Evolutionary conservation across 192 early-diverging fungal genomes (phyloP).

Genomic region (Rhizophagus sp.): DNA sequence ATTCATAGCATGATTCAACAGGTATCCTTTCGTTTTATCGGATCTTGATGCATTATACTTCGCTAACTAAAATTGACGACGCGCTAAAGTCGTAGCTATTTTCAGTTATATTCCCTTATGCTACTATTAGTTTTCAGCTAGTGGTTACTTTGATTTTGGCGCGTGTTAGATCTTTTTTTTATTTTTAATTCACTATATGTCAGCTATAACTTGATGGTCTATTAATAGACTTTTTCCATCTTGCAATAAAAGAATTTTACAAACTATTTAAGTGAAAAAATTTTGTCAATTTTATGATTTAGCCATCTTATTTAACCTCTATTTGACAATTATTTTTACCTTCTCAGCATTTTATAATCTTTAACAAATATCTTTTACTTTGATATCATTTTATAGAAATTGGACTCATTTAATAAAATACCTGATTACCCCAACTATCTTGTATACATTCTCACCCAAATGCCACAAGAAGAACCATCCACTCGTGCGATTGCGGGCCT

Average conservation of each 20-base stretch:
- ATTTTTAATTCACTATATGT: not conserved
- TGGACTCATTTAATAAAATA: conserved; percentile 73
- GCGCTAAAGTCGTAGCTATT: conserved; percentile 5
- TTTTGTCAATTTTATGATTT: not conserved
- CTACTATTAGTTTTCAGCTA: not conserved
- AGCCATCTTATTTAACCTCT: not conserved
- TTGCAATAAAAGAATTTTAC: not conserved
- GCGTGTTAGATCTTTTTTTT: conserved; percentile 11
- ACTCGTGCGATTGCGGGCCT: conserved; percentile 86
- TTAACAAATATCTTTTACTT: conserved; percentile 6
- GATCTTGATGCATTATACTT: not conserved
- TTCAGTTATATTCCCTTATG: not conserved
- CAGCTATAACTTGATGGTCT: not conserved
- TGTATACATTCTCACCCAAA: conserved; percentile 78
- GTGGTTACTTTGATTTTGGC: conserved; percentile 1
- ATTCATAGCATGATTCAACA: conserved; percentile 73
- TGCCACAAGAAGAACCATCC: conserved; percentile 64
- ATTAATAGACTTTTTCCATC: not conserved
- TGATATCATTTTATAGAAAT: conserved; percentile 49
- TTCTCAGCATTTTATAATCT: not conserved
- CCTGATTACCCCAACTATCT: conserved; percentile 93
- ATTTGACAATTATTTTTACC: not conserved
- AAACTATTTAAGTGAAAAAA: not conserved
- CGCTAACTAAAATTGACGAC: not conserved
- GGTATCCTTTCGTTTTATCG: conserved; percentile 50